A percentile compares a stretch with the other conserved stretches of the same genome.
phyloP scores from a whole-genome alignment of 768 basidiomycete genomes.

The Agrocybe pediades region DNA sequence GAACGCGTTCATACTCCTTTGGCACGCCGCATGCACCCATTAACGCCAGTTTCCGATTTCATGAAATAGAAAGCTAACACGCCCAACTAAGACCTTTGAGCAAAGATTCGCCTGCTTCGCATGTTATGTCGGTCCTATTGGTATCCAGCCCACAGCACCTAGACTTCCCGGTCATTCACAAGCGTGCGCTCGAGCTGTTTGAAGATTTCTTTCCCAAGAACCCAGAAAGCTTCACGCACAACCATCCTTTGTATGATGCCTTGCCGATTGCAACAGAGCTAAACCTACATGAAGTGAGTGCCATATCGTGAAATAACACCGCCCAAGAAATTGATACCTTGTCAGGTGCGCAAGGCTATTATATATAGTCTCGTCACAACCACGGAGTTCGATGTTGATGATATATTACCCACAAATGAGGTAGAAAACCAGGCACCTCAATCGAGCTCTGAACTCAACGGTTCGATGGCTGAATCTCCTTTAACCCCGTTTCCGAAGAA shows the following conservation, averaged over 20 bases:
- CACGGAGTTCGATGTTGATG: conserved; percentile 53
- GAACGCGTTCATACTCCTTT: neutral
- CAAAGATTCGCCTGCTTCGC: conserved; percentile 41
- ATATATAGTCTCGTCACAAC: conserved; percentile 66
- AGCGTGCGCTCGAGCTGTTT: conserved; percentile 43
- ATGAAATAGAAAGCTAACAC: conserved; percentile 4
- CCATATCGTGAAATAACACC: neutral
- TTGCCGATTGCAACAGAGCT: conserved; percentile 51
- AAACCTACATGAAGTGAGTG: conserved; percentile 50
- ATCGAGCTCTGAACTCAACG: neutral
- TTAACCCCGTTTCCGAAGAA: conserved; percentile 5
- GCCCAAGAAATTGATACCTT: neutral
- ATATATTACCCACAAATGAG: neutral
- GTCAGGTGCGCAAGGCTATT: conserved; percentile 62
- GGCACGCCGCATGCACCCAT: neutral
- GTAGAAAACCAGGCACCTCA: neutral
- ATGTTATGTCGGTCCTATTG: conserved; percentile 57
- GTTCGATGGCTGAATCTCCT: neutral
- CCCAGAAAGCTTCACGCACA: conserved; percentile 38
- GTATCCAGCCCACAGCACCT: conserved; percentile 56
- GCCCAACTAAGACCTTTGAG: conserved; percentile 47
- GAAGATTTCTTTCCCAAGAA: conserved; percentile 50
- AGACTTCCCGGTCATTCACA: conserved; percentile 57
- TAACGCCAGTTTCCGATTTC: neutral
- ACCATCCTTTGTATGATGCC: conserved; percentile 50